Base-by-base conservation (phyloP, 352 stramenopile species). In the Phytophthora fragariae region DNA sequence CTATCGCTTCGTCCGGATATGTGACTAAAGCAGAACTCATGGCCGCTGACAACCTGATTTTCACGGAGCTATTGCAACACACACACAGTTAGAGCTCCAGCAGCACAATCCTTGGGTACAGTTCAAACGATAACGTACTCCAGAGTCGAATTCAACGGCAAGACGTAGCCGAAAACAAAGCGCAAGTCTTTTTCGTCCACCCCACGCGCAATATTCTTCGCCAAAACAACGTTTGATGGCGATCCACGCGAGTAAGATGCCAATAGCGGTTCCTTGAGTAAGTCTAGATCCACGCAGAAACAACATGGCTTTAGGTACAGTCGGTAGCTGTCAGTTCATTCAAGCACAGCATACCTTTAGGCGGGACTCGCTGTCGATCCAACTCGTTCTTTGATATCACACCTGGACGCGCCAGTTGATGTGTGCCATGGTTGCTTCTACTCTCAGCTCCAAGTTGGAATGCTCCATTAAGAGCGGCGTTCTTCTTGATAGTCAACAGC, bases 301-400 rank as follows among this genome's bases (percentile, higher is more conserved):
- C 37, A 14, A 15, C 14, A 44, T 44, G 10, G 37, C 4, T 44
- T 12, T 10, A 44, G 37, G 2, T 44, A 17, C 37, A 44, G 15
- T 12, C 37, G 10, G 5, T 41, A 12, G 37, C 37, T 44, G 15
- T 44, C 37, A 44, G 37, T 12, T 59, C 21, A 62, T 17, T 4
- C 31, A 64, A 55, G 6, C 12, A 68, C 12, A 12, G 68, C 17
- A 11, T 77, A 90, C 86, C 81, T 80, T 74, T 47, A 12, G 47
- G 35, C 41, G 70, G 5, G 5, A 87, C 55, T 5, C 77, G 76
- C n/a, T 79, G 79, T 1, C 72, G 80, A 21, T 80, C 70, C n/a
- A 93, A 67, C 57, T 93, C 89, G 6, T 58, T 75, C 31, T 81
- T 65, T 3, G 87, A 90, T 35, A 93, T 92, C 6, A 93, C 83